Base-by-base conservation (phyloP, 148 eudicot species). In the Rhododendron ovatum region DNA sequence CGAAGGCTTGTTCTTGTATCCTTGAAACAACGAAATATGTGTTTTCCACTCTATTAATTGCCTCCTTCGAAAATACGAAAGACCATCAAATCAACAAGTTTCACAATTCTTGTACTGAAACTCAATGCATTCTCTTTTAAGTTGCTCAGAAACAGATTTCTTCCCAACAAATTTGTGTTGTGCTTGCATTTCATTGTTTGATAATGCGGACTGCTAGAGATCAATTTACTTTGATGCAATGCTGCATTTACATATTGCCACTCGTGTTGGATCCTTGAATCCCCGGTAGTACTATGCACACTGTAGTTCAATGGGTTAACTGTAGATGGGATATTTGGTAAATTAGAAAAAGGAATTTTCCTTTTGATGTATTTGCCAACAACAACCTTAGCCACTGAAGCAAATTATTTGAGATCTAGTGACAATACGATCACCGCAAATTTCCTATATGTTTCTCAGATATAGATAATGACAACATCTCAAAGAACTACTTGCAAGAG, bases 401-500 rank as follows among this genome's bases (percentile, higher is more conserved):
- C 57, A n/a, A 43, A 28, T 24, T 50, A 28, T 39, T 48, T 24
- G 12, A 78, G 26, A 86, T 85, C 65, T 80, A 50, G 35, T 24
- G 7, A 50, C 15, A 39, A 65, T 48, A 78, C 13, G n/a, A 83
- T 30, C 20, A 14, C 14, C 41, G 24, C 50, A 17, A 35, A 22
- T 76, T 89, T 91, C 96, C 95, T 94, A 87, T 81, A 89, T 86
- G 50, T 83, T 85, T 9, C 63, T 50, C 84, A 92, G 96, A 92
- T 91, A 89, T 83, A 47, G 94, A 90, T 83, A 85, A 86, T 26
- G 96, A 92, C 65, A 94, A 93, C 82, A 81, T 92, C 77, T 93
- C 99, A 17, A 95, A 87, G 83, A 90, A 89, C 88, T 95, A 94
- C 89, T 89, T 96, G 86, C 98, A 95, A 90, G 96, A 92, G 67